These are phyloP conservation scores for Leccinum pellstonianum DNA, from an alignment of 768 basidiomycete genomes.

Conservation along the genomic window DNA sequence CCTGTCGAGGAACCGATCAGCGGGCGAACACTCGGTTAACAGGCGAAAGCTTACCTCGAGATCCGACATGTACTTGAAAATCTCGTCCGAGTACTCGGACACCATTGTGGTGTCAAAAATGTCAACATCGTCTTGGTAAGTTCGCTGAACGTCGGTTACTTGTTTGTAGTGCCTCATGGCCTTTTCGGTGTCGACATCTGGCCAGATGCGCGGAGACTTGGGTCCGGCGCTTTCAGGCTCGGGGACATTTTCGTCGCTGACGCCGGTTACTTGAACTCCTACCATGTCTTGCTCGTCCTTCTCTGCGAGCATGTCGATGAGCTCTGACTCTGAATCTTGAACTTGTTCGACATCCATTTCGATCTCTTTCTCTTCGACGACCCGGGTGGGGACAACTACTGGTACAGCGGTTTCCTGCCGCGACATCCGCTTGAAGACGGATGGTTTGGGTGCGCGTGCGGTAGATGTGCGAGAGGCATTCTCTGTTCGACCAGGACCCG, in stretches of 20 bases:
- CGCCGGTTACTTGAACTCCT: slow-evolving; percentile 41
- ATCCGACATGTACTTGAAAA: slow-evolving; percentile 93
- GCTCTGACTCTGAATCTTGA: slow-evolving; percentile 40
- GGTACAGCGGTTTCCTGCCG: slow-evolving; percentile 42
- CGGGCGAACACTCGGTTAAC: slow-evolving; percentile 8
- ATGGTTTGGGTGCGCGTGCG: slow-evolving; percentile 29
- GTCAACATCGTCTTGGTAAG: slow-evolving; percentile 71
- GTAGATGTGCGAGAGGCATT: slow-evolving; percentile 37
- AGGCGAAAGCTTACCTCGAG: slow-evolving; percentile 66
- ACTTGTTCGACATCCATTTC: slow-evolving; percentile 62
- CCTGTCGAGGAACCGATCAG: slow-evolving; percentile 43
- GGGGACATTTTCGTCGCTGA: slow-evolving; percentile 45
- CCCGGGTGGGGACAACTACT: slow-evolving; percentile 38
- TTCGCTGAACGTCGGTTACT: slow-evolving; percentile 60
- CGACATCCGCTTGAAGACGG: slow-evolving; percentile 42
- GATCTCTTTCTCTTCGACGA: slow-evolving; percentile 48
- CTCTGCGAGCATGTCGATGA: slow-evolving; percentile 41
- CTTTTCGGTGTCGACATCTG: slow-evolving; percentile 65
- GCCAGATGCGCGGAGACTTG: slow-evolving; percentile 61
- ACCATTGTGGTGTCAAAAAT: slow-evolving; percentile 87
- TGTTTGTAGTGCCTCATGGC: slow-evolving; percentile 57
- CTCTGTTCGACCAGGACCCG: slow-evolving; percentile 56
- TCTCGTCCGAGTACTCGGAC: slow-evolving; percentile 97
- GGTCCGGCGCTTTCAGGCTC: slow-evolving; percentile 38
- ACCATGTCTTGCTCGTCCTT: slow-evolving; percentile 67